Base-by-base conservation (phyloP, 306 rosid genomes). In the Luffa aegyptiaca region DNA sequence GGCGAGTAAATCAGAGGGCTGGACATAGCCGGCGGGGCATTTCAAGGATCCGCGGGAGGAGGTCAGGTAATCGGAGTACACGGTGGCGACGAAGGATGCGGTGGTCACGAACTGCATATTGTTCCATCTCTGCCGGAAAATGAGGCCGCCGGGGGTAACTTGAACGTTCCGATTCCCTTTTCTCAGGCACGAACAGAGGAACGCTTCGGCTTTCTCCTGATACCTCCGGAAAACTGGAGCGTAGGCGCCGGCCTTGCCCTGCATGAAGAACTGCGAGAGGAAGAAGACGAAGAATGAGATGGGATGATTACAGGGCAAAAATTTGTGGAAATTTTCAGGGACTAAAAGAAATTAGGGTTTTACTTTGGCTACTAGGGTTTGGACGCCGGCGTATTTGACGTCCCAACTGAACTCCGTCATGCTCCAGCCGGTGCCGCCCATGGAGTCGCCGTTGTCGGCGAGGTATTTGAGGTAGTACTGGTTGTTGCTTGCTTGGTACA, bases 381-480 rank as follows among this genome's bases (percentile, higher is more conserved):
- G 99, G 41, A 93, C 97, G 0, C 99, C 99, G 39, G 97, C 89
- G 82, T 90, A 93, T 82, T 95, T 95, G 45, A 91, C 97, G 57
- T 95, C 99, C 99, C 99, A 95, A 56, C 99, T 84, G 69, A 95
- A 95, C 76, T 91, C 97, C 16, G 89, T 92, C 97, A 93, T 92
- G 83, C 78, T 31, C 98, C 98, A 94, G 56, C 97, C 97, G 78
- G 97, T 91, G 82, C 97, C 97, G 44, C 97, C 99, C 91, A 92
- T 84, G 78, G 93, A 84, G 49, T 91, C 96, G 49, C 91, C 97
- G 63, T 95, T 95, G 56, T 85, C 86, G 2, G 90, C 99, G 3
- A 95, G 91, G 89, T 92, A 95, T 85, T 88, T 83, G 84, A 95
- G 85, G 86, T 95, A 95, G 75, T 87, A 92, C 33, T 88, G 81